phyloP scores from a whole-genome alignment of 2,329 filamentous ascomycete species.

The Coniella lustricola region DNA sequence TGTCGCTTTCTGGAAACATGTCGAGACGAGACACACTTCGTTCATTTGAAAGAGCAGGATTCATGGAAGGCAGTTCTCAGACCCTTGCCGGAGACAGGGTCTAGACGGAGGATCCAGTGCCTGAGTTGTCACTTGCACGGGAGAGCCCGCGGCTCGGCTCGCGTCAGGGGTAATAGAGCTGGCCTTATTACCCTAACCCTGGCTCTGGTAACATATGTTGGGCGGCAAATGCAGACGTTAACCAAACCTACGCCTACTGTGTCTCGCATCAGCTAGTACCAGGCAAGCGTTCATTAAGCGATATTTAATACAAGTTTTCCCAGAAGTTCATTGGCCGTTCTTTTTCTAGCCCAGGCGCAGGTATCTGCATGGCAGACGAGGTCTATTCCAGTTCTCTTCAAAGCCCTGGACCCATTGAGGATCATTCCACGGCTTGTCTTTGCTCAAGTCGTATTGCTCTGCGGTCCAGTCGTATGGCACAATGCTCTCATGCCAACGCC shows the following conservation, averaged over 20 bases:
- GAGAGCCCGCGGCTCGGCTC: not conserved
- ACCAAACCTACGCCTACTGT: no score
- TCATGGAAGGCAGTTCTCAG: not conserved
- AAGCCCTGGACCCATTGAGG: constrained; percentile 17
- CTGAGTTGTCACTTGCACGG: not conserved
- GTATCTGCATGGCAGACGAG: not conserved
- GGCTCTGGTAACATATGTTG: not conserved
- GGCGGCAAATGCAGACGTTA: no score
- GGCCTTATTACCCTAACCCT: not conserved
- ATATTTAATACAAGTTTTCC: no score
- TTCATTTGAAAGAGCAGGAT: not conserved
- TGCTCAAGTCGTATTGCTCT: constrained; percentile 12
- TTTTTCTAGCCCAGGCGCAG: not conserved
- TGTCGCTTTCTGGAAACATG: not conserved
- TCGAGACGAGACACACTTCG: not conserved
- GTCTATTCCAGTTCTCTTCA: not conserved
- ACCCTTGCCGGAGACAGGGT: not conserved
- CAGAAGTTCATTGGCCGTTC: not conserved
- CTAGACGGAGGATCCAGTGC: not conserved
- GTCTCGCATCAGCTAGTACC: no score
- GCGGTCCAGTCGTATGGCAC: constrained; percentile 18
- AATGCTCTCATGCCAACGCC: constrained; percentile 19
- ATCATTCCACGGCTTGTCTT: constrained; percentile 21
- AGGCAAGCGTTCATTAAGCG: not conserved
- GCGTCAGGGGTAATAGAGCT: not conserved